Conservation (phyloP, 2,329 filamentous ascomycete species). For the Penicillium decumbens region DNA sequence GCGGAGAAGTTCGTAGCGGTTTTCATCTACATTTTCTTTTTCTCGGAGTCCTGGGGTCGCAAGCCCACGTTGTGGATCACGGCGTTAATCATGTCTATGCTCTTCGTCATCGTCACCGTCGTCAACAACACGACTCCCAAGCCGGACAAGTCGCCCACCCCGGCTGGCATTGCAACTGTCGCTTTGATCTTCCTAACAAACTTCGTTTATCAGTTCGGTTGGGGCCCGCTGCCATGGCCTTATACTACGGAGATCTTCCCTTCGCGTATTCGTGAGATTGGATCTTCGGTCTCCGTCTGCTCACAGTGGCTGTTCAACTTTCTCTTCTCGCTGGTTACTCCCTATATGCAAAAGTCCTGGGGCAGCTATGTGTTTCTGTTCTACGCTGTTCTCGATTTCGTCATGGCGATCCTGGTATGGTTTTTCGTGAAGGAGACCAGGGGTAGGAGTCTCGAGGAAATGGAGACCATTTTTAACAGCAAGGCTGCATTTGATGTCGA, state of each 20-base stretch:
- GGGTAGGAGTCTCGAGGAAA: slow-evolving; percentile 39
- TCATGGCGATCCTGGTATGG: slow-evolving; percentile 32
- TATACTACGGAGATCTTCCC: slow-evolving; percentile 38
- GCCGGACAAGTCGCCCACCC: slow-evolving; percentile 32
- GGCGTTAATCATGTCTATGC: slow-evolving; percentile 48
- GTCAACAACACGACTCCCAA: slow-evolving; percentile 43
- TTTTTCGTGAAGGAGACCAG: slow-evolving; percentile 41
- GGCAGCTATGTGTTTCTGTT: slow-evolving; percentile 40
- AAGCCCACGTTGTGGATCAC: slow-evolving; percentile 47
- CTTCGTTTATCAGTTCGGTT: slow-evolving; percentile 32
- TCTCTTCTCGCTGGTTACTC: slow-evolving; percentile 42
- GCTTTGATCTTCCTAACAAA: slow-evolving; percentile 45
- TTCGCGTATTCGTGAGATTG: slow-evolving; percentile 37
- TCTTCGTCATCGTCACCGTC: slow-evolving; percentile 50
- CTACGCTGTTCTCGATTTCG: slow-evolving; percentile 37
- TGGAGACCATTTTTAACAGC: slow-evolving; percentile 31
- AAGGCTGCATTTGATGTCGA: slow-evolving; percentile 24
- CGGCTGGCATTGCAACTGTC: slow-evolving; percentile 44
- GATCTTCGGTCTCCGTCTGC: slow-evolving; percentile 35
- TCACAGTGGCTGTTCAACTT: slow-evolving; percentile 43
- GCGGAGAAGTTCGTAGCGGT: slow-evolving; percentile 50
- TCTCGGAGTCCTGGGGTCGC: slow-evolving; percentile 50
- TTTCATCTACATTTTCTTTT: slow-evolving; percentile 46
- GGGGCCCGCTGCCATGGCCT: slow-evolving; percentile 36
- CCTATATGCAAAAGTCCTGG: slow-evolving; percentile 39